Percentiles rank a stretch among this genome's conserved stretches.
Evolutionary conservation across 78 protist genomes (phyloP).

Genomic region (Guillardia theta): DNA sequence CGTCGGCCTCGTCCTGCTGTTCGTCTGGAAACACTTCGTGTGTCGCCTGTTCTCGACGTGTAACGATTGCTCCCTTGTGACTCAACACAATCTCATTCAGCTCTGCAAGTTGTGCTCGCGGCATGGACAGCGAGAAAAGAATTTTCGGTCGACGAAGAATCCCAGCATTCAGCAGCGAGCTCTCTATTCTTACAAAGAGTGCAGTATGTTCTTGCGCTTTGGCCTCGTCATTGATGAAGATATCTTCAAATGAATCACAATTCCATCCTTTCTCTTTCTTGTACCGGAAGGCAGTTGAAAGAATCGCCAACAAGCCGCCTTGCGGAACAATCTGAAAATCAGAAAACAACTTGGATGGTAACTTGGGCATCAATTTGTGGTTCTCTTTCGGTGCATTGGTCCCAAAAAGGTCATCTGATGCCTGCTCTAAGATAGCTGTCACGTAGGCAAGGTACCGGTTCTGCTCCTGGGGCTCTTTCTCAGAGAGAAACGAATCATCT

Average conservation of each 20-base stretch:
- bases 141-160: not conserved
- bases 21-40: not conserved
- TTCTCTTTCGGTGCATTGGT: not conserved
- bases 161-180: not conserved
- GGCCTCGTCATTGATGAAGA: not conserved
- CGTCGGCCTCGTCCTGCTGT: not conserved
- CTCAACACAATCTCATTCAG: not conserved
- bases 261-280: constrained; percentile 4
- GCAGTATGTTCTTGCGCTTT: not conserved
- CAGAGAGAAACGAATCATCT: not conserved
- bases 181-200: not conserved
- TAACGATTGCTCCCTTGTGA: not conserved
- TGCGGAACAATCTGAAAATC: not conserved
- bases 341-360: not conserved
- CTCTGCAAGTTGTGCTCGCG: not conserved
- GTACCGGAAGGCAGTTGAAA: not conserved
- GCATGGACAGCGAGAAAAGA: not conserved
- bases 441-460: not conserved
- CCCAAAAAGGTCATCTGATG: not conserved
- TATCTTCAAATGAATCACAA: not conserved
- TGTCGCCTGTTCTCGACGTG: not conserved
- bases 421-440: not conserved
- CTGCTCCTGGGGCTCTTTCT: not conserved
- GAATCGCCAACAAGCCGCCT: not conserved
- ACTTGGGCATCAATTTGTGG: not conserved